Base-by-base conservation (phyloP, 2,329 filamentous ascomycete species). In the Pseudogymnoascus sp. region DNA sequence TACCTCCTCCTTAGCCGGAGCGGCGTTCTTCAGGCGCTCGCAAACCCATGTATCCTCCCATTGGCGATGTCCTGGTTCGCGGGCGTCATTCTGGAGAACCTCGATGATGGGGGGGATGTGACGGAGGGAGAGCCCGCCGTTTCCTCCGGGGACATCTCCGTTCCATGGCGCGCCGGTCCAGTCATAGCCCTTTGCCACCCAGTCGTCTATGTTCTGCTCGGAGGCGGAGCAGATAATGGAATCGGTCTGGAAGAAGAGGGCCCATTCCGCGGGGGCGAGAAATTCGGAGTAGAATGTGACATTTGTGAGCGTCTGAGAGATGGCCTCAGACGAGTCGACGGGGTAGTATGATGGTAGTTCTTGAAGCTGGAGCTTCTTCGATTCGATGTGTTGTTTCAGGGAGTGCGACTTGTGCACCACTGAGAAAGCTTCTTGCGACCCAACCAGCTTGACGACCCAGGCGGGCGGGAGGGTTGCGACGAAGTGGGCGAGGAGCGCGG, bases 81-180 rank as follows among this genome's bases (percentile, higher is more conserved):
- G 77, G 31, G 74, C 68, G 70, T 84, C 78, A 60, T 79, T 74
- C 38, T 74, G 72, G 45, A 84, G 74, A 3, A 84, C 71, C n/a
- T 81, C 76, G 52, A 83, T 72, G 62, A 84, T 83, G 65, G 77
- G 74, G 67, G 77, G 79, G 45, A 84, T 80, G 14, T 81, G 76
- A 61, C 80, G 76, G 26, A 82, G 72, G 6, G 79, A 81, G 19
- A 83, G 72, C 1, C 80, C 80, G 12, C 80, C 80, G 66, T 82
- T 82, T 35, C 80, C 80, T 60, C 79, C 79, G 58, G 64, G 64
- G 0, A 72, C 73, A 65, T 73, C 72, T 26, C 21, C 16, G 10
- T 49, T 29, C 80, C 80, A 81, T 4, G 80, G 80, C 1, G 80
- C 79, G 35, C 80, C 80, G 52, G 81, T 76, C 79, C 80, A 84